Percentiles rank a stretch among this genome's conserved stretches.
Conservation (phyloP, 1,284 basidiomycete genomes). For the Fomitopsis pinicola region DNA sequence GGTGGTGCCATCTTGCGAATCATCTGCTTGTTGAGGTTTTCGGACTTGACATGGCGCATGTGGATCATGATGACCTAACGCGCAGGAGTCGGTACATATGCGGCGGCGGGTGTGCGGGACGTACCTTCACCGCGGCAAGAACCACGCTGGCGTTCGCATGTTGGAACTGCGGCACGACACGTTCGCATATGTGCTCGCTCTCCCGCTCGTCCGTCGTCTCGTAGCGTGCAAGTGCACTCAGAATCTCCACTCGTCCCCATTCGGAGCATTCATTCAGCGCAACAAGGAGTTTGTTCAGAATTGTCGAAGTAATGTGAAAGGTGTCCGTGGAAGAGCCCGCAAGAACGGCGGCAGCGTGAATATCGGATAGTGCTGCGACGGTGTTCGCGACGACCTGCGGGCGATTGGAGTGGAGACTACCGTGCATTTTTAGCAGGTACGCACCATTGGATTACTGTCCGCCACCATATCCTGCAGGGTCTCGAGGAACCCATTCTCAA, state of each 20-base stretch:
- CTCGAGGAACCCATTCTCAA: slow-evolving; percentile 93
- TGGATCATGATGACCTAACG: slow-evolving; percentile 94
- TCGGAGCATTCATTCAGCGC: slow-evolving; percentile 98
- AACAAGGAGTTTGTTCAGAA: slow-evolving; percentile 89
- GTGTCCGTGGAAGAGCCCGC: slow-evolving; percentile 58
- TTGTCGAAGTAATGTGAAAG: slow-evolving; percentile 78
- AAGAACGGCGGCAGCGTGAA: slow-evolving; percentile 67
- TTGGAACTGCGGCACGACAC: slow-evolving; percentile 97
- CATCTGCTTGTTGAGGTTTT: slow-evolving; percentile 85
- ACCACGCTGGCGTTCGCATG: slow-evolving; percentile 96
- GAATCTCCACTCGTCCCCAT: slow-evolving; percentile 94
- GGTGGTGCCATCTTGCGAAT: slow-evolving; percentile 98
- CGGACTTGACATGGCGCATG: slow-evolving; percentile 78
- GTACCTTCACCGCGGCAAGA: slow-evolving; percentile 88
- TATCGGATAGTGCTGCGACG: slow-evolving; percentile 90
- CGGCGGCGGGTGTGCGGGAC: slow-evolving; percentile 12
- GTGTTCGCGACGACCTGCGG: slow-evolving; percentile 92
- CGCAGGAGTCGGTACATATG: neutral
- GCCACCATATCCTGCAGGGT: slow-evolving; percentile 88
- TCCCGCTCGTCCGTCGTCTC: slow-evolving; percentile 85
- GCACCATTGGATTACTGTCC: slow-evolving; percentile 96
- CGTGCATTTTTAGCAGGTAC: slow-evolving; percentile 17
- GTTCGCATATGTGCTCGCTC: slow-evolving; percentile 97
- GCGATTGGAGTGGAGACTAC: slow-evolving; percentile 6
- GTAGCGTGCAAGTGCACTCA: slow-evolving; percentile 86